Evolutionary conservation across 2,329 filamentous ascomycete species (phyloP).

Genomic region (Davidsoniella eucalypti): DNA sequence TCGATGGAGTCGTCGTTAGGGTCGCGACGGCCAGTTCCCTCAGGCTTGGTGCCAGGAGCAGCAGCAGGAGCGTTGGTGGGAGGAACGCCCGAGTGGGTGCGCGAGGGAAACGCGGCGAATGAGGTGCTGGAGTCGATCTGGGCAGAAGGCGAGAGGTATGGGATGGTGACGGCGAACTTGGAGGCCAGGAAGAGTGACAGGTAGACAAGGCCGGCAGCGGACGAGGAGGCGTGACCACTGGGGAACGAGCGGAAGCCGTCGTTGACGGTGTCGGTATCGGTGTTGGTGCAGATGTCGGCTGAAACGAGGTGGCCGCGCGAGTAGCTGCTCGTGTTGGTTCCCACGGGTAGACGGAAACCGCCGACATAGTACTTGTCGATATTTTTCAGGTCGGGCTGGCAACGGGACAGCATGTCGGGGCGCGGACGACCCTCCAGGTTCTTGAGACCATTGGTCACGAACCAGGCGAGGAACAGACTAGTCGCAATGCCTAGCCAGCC

Average conservation of each 20-base stretch:
- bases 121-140: slow-evolving; percentile 22
- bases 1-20: slow-evolving; percentile 42
- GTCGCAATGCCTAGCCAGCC: slow-evolving; percentile 71
- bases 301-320: slow-evolving; percentile 39
- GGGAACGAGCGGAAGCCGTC: slow-evolving; percentile 74
- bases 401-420: slow-evolving; percentile 69
- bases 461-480: slow-evolving; percentile 53
- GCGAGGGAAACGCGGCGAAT: slow-evolving; percentile 60
- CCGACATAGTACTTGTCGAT: slow-evolving; percentile 45
- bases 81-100: slow-evolving; percentile 24
- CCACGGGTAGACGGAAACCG: slow-evolving; percentile 39
- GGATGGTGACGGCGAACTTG: slow-evolving; percentile 61
- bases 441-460: slow-evolving; percentile 78
- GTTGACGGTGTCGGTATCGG: slow-evolving; percentile 41
- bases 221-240: slow-evolving; percentile 41
- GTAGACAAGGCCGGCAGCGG: slow-evolving; percentile 69
- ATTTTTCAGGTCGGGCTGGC: slow-evolving; percentile 54
- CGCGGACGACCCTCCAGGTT: slow-evolving; percentile 53
- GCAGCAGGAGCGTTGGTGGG: slow-evolving; percentile 17
- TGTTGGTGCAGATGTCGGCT: slow-evolving; percentile 58
- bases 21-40: slow-evolving; percentile 4
- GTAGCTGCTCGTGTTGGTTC: slow-evolving; percentile 23
- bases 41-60: slow-evolving; percentile 21
- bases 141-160: slow-evolving; percentile 41
- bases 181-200: slow-evolving; percentile 74